phyloP scores from a whole-genome alignment of 169 alveolate genomes.

The Neospora caninum region DNA sequence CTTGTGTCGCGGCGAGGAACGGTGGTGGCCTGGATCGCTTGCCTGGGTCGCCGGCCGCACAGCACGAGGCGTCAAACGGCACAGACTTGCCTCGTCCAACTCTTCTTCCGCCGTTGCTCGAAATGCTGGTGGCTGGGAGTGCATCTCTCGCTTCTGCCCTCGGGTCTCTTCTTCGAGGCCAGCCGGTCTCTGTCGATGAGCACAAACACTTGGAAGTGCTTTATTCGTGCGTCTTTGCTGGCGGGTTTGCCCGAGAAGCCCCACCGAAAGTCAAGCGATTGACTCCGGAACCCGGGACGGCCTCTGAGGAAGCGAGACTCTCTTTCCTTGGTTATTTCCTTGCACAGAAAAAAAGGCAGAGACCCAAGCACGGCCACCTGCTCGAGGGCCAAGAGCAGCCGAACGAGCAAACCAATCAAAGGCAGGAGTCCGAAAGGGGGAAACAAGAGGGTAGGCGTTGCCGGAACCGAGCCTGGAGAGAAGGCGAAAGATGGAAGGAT shows the following conservation, averaged over 20 bases:
- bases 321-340: background rate
- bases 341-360: background rate
- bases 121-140: constrained; percentile 10
- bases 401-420: too few relatives aligned
- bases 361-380: too few relatives aligned
- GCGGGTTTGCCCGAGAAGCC: constrained; percentile 52
- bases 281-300: background rate
- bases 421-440: too few relatives aligned
- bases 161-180: constrained; percentile 66
- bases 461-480: too few relatives aligned
- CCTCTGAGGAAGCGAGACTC: background rate
- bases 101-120: background rate
- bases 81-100: background rate
- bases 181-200: constrained; percentile 35
- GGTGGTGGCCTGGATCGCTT: too few relatives aligned
- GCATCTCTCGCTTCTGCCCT: constrained; percentile 53
- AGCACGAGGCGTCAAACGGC: background rate
- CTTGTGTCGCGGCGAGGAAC: too few relatives aligned
- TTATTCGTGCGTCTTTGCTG: constrained; percentile 59
- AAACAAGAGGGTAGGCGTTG: too few relatives aligned
- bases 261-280: background rate
- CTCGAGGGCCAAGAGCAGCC: too few relatives aligned
- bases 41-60: too few relatives aligned
- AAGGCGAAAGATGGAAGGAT: too few relatives aligned
- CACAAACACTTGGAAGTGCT: constrained; percentile 30